phyloP scores from a whole-genome alignment of 139 green algal species.

The Raphidocelis subcapitata region DNA sequence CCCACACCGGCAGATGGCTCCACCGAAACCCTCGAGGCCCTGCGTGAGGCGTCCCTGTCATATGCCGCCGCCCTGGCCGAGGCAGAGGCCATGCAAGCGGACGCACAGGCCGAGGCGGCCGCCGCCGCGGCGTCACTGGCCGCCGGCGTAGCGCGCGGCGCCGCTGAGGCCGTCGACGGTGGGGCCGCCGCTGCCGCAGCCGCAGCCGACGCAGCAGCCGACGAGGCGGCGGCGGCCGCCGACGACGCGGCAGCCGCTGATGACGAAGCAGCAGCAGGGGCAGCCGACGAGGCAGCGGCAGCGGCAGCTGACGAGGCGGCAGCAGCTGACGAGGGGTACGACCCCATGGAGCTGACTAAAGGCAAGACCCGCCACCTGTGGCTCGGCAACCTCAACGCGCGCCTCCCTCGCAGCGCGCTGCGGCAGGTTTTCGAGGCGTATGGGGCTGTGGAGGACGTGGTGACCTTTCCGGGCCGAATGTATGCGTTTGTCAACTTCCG shows the following conservation, averaged over 20 bases:
- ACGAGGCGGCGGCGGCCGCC: too few species aligned
- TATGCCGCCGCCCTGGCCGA: conserved; percentile 26
- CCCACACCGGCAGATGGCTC: conserved; percentile 6
- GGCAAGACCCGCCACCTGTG: conserved; percentile 56
- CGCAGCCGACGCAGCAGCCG: neutral
- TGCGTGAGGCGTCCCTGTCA: conserved; percentile 3
- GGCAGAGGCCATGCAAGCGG: conserved; percentile 14
- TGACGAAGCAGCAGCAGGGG: neutral
- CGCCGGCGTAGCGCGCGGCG: neutral
- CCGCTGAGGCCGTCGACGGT: neutral
- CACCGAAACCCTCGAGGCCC: conserved; percentile 2
- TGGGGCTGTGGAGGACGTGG: conserved; percentile 68
- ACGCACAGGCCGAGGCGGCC: neutral
- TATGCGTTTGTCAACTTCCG: conserved; percentile 80
- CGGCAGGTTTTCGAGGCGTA: conserved; percentile 66
- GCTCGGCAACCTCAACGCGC: conserved; percentile 70
- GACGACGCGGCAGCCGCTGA: neutral
- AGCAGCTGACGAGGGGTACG: neutral
- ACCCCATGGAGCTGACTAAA: conserved; percentile 14
- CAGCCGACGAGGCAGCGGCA: neutral
- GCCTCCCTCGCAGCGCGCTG: conserved; percentile 46
- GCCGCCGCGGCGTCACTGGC: neutral
- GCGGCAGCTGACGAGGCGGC: neutral
- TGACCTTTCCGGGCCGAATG: conserved; percentile 75
- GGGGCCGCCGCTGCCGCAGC: neutral